Evolutionary conservation across 495 filamentous ascomycete species (phyloP), one percentile per base, ranked within the genome.

Genomic region (Penicillium taxi): DNA sequence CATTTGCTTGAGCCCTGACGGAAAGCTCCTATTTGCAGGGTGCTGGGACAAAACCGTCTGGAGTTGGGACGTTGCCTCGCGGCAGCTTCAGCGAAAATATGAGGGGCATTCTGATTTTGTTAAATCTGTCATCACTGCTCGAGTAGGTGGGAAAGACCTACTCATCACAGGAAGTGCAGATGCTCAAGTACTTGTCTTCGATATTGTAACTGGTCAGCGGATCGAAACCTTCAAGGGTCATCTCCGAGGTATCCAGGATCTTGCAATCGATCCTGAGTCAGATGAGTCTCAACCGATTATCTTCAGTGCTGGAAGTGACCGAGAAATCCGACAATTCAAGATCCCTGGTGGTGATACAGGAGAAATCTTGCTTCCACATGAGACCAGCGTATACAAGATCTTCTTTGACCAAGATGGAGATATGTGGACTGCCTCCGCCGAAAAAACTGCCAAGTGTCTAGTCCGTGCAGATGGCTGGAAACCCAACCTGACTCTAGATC

Each of bases 21-120:
- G 65, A 26, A 63, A 64, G 15, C 75, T 72, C 1, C 44, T 96
- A 31, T 96, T 87, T 57, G 85, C 84, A 18, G 88, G 87, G 16
- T 85, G 81, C 43, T 98, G 91, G 91, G 88, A 98, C 66, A 94
- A 93, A 58, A 67, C 71, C 15, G 73, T 96, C 26, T 94, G 80
- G 78, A 82, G 84, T 21, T 94, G 84, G 84, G 70, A 82, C 45
- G 64, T 78, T 23, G 48, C 63, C 13, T 77, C 76, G 2, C 64
- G 67, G 16, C 49, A 67, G 9, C 68, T 61, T 0, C 63, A 61
- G 8, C 66, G 59, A 28, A 77, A 68, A 35, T 91, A 83, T 54
- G 70, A 67, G 26, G 91, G 86, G 8, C 91, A 98, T 53, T 68
- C 75, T 0, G 91, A 98, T 53, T 98, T 98, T 51, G 84, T 98